Conservation (phyloP, 2,329 filamentous ascomycete species). For the Didymella glomerata region DNA sequence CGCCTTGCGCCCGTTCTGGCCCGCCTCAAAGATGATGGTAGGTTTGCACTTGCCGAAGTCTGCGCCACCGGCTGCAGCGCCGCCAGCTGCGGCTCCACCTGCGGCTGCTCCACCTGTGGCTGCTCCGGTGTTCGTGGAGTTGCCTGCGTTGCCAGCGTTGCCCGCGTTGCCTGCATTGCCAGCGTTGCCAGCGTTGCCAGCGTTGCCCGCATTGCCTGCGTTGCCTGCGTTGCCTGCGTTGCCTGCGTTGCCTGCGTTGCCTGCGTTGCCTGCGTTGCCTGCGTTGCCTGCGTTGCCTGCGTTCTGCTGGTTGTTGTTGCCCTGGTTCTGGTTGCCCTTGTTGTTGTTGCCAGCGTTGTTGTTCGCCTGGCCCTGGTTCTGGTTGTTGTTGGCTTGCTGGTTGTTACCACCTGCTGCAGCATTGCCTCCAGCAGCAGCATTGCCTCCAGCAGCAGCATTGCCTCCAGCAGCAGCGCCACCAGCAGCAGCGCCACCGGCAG, state of each 20-base stretch:
- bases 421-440: conserved; percentile 9
- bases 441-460: conserved; percentile 6
- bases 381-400: conserved; percentile 17
- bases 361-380: conserved; percentile 11
- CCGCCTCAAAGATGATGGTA: conserved; percentile 68
- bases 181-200: no score
- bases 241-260: conserved; percentile 15
- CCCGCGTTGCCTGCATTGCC: conserved; percentile 21
- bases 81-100: conserved; percentile 11
- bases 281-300: conserved; percentile 20
- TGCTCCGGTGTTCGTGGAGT: conserved; percentile 10
- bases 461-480: conserved; percentile 12
- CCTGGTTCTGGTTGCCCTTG: conserved; percentile 24
- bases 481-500: conserved; percentile 18
- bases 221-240: conserved; percentile 12
- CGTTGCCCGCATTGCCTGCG: conserved; percentile 21
- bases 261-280: conserved; percentile 16
- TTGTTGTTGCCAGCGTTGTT: conserved; percentile 4
- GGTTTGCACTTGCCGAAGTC: conserved; percentile 52
- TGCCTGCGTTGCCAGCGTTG: conserved; percentile 3
- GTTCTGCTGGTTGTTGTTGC: conserved; percentile 24
- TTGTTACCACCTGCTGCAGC: conserved; percentile 15
- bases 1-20: conserved; percentile 60
- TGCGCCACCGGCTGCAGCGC: conserved; percentile 24
- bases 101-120: no score